Evolutionary conservation across 192 early-diverging fungal species (phyloP), one percentile per base, ranked within the genome.

Genomic region (Umbelopsis vinacea): DNA sequence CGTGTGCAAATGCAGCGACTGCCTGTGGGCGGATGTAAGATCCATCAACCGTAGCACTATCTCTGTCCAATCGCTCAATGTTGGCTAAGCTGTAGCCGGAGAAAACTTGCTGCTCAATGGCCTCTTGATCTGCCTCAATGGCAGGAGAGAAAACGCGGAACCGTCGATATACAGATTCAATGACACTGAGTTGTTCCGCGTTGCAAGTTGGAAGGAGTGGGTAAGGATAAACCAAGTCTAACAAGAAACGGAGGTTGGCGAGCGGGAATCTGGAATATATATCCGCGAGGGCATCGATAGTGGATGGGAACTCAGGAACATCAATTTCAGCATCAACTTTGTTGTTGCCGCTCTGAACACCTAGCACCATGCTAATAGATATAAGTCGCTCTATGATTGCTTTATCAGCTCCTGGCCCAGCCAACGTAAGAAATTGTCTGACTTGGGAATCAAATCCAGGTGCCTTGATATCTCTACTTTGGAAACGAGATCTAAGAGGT

Each of bases 401-500:
- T 67, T 43, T 66, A 14, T 47, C 9, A 35, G 87, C 48, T 35
- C 81, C 71, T 45, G 85, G 74, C 12, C 86, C 78, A 6, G 75
- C 84, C 6, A 88, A 43, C 6, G 60, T 70, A 14, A 67, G 52
- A 33, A 89, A 81, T 46, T 88, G 86, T 15, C 75, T 55, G 33
- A 89, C 54, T 71, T 89, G 86, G 17, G 81, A 73, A 52, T 83
- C 75, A 66, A 82, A 89, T 60, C 79, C 79, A 22, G 87, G 87
- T 15, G 79, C 75, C 55, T 86, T 88, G 68, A 88, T 75, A 72
- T 88, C 87, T 70, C 92, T 79, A 19, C 86, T 86, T 74, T 93
- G 92, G 79, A 95, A 95, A 22, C 93, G 85, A 10, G 89, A 91
- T 48, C 93, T 82, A 55, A 95, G 84, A 22, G 93, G 93, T 37